Evolutionary conservation across 2,329 filamentous ascomycete species (phyloP).

Genomic region (Xylariaceae sp.): DNA sequence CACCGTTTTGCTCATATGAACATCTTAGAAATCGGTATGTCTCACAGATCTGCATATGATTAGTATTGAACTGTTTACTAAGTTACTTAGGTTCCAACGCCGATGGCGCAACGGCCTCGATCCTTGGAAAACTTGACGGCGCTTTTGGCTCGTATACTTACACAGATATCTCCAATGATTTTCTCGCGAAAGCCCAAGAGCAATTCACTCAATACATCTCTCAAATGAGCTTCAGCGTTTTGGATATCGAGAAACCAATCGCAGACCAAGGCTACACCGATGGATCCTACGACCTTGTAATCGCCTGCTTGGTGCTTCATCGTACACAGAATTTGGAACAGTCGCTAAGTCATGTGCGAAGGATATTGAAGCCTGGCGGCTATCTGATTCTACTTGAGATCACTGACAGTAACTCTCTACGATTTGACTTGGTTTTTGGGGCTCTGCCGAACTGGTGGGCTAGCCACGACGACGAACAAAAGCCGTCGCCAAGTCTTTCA

Average conservation of each 20-base stretch:
- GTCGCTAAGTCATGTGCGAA: slow-evolving; percentile 33
- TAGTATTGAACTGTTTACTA: background rate
- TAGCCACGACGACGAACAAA: slow-evolving; percentile 9
- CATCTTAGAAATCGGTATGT: no score
- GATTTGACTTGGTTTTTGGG: slow-evolving; percentile 2
- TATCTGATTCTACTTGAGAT: slow-evolving; percentile 35
- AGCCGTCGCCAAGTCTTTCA: background rate
- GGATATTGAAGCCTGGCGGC: slow-evolving; percentile 42
- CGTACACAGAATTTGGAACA: slow-evolving; percentile 29
- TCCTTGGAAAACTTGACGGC: slow-evolving; percentile 37
- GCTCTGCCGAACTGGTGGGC: slow-evolving; percentile 14
- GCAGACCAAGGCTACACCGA: slow-evolving; percentile 35
- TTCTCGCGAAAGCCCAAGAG: slow-evolving; percentile 40
- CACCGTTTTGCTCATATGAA: no score
- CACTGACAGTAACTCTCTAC: slow-evolving; percentile 3
- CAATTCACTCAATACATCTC: slow-evolving; percentile 31
- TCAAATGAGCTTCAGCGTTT: slow-evolving; percentile 37
- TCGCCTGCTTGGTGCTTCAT: slow-evolving; percentile 39
- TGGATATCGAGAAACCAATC: slow-evolving; percentile 37
- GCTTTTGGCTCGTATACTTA: slow-evolving; percentile 45
- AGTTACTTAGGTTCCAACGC: slow-evolving; percentile 45
- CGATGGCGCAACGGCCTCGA: slow-evolving; percentile 3
- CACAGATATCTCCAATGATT: slow-evolving; percentile 45
- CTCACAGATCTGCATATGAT: no score
- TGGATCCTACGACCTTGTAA: slow-evolving; percentile 38